Conservation (phyloP, 2,329 filamentous ascomycete species). For the Sphaerulina musiva region DNA sequence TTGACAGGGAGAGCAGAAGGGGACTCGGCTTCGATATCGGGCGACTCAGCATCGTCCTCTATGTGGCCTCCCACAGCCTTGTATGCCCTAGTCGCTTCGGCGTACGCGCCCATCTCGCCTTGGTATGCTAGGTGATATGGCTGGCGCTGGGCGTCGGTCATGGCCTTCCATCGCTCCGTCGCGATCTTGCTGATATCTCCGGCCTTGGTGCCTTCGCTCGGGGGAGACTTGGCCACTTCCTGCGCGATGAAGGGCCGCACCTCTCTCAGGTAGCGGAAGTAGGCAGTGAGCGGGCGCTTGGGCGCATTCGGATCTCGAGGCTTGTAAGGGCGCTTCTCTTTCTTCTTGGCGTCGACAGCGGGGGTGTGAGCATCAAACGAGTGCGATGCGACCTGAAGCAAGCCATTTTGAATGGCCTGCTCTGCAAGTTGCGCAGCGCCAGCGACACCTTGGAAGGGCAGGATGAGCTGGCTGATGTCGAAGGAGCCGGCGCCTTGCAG, state of each 20-base stretch:
- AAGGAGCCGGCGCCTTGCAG: constrained; percentile 47
- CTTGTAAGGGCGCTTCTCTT: constrained; percentile 41
- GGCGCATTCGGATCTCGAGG: constrained; percentile 78
- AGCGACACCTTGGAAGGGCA: constrained; percentile 22
- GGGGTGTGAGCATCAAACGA: constrained; percentile 1
- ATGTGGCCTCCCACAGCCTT: constrained; percentile 43
- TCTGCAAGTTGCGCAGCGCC: constrained; percentile 23
- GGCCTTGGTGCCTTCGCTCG: constrained; percentile 64
- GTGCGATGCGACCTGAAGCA: constrained; percentile 7
- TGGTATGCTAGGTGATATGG: constrained; percentile 57
- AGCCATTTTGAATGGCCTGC: constrained; percentile 17
- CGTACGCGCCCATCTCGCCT: constrained; percentile 51
- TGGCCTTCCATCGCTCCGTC: constrained; percentile 74
- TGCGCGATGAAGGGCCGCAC: constrained; percentile 72
- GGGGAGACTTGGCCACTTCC: constrained; percentile 48
- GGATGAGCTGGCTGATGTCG: constrained; percentile 30
- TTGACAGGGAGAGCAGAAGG: constrained; percentile 12
- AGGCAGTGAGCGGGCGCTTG: constrained; percentile 87
- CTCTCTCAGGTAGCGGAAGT: constrained; percentile 90
- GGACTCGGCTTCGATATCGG: constrained; percentile 22
- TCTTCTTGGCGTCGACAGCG: constrained; percentile 25
- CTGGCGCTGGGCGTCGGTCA: constrained; percentile 66
- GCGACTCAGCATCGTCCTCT: constrained; percentile 19
- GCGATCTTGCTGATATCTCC: constrained; percentile 84
- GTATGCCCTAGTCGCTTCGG: constrained; percentile 51